Conservation (phyloP, 768 basidiomycete species). For the Collybiopsis confluens region DNA sequence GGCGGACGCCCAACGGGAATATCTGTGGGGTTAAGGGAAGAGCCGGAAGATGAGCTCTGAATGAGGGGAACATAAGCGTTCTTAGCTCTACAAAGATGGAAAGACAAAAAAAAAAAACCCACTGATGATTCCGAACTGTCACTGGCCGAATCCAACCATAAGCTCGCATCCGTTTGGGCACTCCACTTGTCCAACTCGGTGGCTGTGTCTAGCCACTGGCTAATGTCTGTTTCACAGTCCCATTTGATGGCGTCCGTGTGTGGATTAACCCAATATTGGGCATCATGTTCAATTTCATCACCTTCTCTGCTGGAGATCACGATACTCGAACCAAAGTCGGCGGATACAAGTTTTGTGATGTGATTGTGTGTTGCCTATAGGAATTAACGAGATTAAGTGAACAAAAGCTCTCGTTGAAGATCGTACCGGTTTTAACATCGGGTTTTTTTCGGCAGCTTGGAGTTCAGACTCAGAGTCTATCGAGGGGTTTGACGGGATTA, state of each 20-base stretch:
- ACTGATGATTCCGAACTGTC: background rate
- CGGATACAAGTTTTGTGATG: background rate
- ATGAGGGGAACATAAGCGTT: background rate
- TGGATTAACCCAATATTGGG: no score
- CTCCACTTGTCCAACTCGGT: background rate
- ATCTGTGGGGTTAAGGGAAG: background rate
- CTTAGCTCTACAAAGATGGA: no score
- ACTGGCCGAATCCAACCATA: background rate
- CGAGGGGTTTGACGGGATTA: background rate
- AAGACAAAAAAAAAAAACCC: background rate
- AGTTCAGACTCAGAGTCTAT: no score
- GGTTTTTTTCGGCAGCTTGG: no score
- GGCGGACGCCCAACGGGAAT: conserved; percentile 11
- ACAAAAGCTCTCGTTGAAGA: background rate
- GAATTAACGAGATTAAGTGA: background rate
- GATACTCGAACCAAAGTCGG: background rate
- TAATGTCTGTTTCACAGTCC: background rate
- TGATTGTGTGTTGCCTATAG: background rate
- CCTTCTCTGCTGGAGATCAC: no score
- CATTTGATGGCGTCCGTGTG: background rate
- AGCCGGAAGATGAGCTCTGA: background rate
- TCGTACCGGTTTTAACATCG: background rate
- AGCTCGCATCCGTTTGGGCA: background rate
- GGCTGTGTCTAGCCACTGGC: background rate
- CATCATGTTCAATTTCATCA: no score